Evolutionary conservation across 225 moss, liverwort and hornwort species (phyloP).

Genomic region (Takakia lepidozioides): DNA sequence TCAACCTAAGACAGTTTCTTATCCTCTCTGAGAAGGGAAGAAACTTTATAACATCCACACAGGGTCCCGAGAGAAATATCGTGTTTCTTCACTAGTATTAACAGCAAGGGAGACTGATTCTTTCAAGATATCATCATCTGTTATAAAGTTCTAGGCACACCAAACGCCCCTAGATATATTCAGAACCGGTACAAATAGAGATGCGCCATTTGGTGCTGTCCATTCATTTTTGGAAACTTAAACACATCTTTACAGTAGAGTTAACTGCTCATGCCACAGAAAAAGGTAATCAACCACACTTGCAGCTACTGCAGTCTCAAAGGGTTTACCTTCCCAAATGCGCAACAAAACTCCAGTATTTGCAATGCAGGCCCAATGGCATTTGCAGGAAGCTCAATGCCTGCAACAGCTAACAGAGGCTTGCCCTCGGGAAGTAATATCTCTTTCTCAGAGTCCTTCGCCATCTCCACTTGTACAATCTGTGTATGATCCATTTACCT

Average conservation of each 20-base stretch:
- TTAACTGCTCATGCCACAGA: not conserved
- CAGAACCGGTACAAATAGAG: not conserved
- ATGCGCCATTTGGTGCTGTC: not conserved
- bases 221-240: not conserved
- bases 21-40: too few species aligned
- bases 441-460: slow-evolving; percentile 37
- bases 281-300: not conserved
- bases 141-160: not conserved
- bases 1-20: too few species aligned
- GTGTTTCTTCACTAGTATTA: too few species aligned
- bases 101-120: too few species aligned
- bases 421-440: slow-evolving; percentile 44
- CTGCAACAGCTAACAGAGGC: slow-evolving; percentile 35
- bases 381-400: slow-evolving; percentile 37
- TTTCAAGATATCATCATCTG: too few species aligned
- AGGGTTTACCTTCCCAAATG: slow-evolving; percentile 42
- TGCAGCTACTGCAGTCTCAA: not conserved
- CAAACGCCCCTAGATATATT: not conserved
- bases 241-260: not conserved
- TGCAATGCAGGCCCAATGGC: slow-evolving; percentile 68
- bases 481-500: not conserved
- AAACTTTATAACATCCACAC: too few species aligned
- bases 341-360: slow-evolving; percentile 61
- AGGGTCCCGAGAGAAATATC: too few species aligned
- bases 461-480: slow-evolving; percentile 19